A percentile compares a stretch with the other conserved stretches of the same genome.
Conservation (phyloP, 2,329 filamentous ascomycete genomes). For the Hortaea sp. region DNA sequence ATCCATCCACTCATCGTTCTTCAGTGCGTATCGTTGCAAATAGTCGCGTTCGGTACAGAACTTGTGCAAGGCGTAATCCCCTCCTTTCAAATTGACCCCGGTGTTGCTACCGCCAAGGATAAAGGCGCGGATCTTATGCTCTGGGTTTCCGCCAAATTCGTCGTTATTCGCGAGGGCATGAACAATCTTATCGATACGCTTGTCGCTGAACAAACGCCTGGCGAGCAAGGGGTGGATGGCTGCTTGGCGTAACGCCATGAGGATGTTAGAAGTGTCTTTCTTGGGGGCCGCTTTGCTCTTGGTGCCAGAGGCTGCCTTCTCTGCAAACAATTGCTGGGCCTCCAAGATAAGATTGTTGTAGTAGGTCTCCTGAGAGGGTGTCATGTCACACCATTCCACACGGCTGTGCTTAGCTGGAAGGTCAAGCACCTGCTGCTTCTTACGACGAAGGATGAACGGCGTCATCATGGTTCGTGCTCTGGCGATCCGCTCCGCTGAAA, state of each 20-base stretch:
- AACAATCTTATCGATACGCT: slow-evolving; percentile 62
- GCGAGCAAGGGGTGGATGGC: slow-evolving; percentile 87
- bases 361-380: slow-evolving; percentile 57
- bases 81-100: slow-evolving; percentile 57
- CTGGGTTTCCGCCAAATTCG: slow-evolving; percentile 24
- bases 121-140: slow-evolving; percentile 42
- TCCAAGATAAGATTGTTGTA: slow-evolving; percentile 61
- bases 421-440: slow-evolving; percentile 78
- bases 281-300: slow-evolving; percentile 38
- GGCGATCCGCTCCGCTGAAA: slow-evolving; percentile 78
- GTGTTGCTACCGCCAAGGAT: slow-evolving; percentile 60
- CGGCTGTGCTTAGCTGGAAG: slow-evolving; percentile 70
- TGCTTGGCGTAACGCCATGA: slow-evolving; percentile 87
- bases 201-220: slow-evolving; percentile 67
- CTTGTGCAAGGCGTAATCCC: slow-evolving; percentile 57
- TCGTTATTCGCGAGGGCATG: slow-evolving; percentile 18
- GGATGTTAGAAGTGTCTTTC: slow-evolving; percentile 27
- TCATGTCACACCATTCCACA: slow-evolving; percentile 74
- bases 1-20: slow-evolving; percentile 56
- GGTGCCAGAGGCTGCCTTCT: slow-evolving; percentile 38
- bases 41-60: slow-evolving; percentile 47
- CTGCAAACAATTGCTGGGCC: slow-evolving; percentile 50
- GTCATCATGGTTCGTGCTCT: slow-evolving; percentile 86
- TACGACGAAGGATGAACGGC: slow-evolving; percentile 86
- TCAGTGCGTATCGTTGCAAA: slow-evolving; percentile 46